A percentile compares a stretch with the other conserved stretches of the same genome.
Evolutionary conservation across 139 green algal species (phyloP).

Genomic region (Choricystis sp.): DNA sequence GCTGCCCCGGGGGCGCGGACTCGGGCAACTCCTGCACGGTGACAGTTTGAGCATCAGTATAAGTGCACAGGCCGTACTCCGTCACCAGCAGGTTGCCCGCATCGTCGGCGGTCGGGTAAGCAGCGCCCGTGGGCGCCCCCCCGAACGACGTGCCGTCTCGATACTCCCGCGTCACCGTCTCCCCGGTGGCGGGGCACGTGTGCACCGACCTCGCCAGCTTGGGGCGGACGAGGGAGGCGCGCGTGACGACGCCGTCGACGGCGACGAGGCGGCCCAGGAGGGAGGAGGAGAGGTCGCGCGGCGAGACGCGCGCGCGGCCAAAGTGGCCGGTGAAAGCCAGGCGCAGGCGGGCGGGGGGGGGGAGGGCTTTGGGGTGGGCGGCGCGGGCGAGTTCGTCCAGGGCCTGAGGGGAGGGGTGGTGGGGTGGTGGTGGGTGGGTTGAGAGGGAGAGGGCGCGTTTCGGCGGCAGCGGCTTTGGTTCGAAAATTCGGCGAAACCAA

Average conservation of each 20-base stretch:
- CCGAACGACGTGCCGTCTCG: conserved; percentile 70
- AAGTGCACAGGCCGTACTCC: conserved; percentile 88
- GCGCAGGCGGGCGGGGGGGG: conserved; percentile 28
- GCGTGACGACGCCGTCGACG: conserved; percentile 93
- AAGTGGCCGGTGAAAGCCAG: conserved; percentile 82
- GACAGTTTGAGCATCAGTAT: conserved; percentile 73
- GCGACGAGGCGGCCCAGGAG: conserved; percentile 69
- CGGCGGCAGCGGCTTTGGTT: no score
- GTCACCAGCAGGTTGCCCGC: conserved; percentile 72
- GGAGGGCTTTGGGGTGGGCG: conserved; percentile 16
- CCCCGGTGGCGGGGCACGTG: conserved; percentile 61
- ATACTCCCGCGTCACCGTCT: conserved; percentile 65
- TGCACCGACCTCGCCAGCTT: conserved; percentile 81
- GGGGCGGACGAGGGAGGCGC: conserved; percentile 68
- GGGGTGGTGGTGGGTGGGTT: neutral
- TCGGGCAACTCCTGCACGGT: conserved; percentile 94
- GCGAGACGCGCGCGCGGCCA: conserved; percentile 66
- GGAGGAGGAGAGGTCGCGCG: conserved; percentile 54
- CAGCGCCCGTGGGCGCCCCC: conserved; percentile 42
- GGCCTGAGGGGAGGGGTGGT: conserved; percentile 10
- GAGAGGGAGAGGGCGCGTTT: conserved; percentile 3
- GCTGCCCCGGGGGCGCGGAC: conserved; percentile 82
- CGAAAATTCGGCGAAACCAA: neutral
- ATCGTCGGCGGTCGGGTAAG: conserved; percentile 69
- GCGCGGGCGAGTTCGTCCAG: conserved; percentile 16